Evolutionary conservation across 345 rosid genomes (phyloP), one percentile per base, ranked within the genome.

Genomic region (Turritis glabra): DNA sequence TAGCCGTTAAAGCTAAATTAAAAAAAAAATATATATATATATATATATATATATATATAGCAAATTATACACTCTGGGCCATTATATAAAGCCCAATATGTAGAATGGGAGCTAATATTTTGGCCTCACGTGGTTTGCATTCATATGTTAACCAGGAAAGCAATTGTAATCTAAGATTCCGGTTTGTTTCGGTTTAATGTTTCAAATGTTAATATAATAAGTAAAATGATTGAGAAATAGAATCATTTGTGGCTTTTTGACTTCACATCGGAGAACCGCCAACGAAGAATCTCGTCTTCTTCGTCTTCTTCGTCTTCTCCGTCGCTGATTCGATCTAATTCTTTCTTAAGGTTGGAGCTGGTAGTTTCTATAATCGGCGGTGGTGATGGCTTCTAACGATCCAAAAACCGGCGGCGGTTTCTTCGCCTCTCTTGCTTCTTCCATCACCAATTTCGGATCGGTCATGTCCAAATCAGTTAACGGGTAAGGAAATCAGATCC

Each of bases 381-480:
- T 25, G 50, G 65, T 73, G 37, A 89, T 91, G 97, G 85, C 89
- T 77, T 63, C 87, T 44, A 80, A 90, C 70, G 92, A 88, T 82
- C 84, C 90, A 25, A 90, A 84, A 57, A 83, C 46, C 74, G 64
- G 74, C 47, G 86, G 85, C 2, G 96, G 97, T 61, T 87, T 92
- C 84, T 88, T 90, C 67, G 64, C 92, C 0, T 86, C 98, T 32
- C 77, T 90, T 71, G 88, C 92, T 71, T 82, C 88, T 41, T 57
- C 88, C 72, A 72, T 90, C 76, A 83, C 96, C 74, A 90, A 73
- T 81, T 57, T 92, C 38, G 77, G 94, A 7, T 82, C 76, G 75
- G 86, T 87, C 76, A 85, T 92, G 96, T 71, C 82, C 69, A 92
- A 87, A 86, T 90, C 98, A 62, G 98, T 92, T 73, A 88, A 85